A percentile compares a stretch with the other conserved stretches of the same genome.
phyloP scores from a whole-genome alignment of 164 flowering plant species.

The Vitis amurensis region DNA sequence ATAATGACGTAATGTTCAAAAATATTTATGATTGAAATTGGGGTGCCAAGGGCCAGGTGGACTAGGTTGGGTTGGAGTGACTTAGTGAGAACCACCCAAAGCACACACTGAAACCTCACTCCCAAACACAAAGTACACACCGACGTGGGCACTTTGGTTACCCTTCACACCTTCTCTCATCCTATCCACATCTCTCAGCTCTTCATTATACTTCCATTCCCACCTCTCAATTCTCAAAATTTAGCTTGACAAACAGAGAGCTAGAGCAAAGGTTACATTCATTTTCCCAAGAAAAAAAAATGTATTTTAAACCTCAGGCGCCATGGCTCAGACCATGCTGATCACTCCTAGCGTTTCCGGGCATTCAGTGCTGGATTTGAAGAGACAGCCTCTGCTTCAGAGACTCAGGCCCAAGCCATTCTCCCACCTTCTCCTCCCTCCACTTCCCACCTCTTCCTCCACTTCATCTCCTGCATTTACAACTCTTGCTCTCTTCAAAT shows the following conservation, averaged over 20 bases:
- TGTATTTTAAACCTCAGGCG: neutral
- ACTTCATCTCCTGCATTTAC: conserved; percentile 27
- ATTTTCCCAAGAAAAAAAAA: neutral
- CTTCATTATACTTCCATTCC: neutral
- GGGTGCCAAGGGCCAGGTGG: no score
- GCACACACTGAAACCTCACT: conserved; percentile 1
- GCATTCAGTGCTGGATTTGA: conserved; percentile 24
- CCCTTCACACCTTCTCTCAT: conserved; percentile 25
- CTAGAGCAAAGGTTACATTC: neutral
- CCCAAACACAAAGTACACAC: neutral
- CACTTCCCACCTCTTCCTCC: conserved; percentile 25
- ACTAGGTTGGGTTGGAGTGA: neutral
- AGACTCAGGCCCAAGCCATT: conserved; percentile 48
- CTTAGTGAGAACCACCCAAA: no score
- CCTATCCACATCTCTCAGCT: conserved; percentile 31
- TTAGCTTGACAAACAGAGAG: neutral
- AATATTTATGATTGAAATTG: no score
- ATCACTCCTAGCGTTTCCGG: conserved; percentile 46
- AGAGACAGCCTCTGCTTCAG: conserved; percentile 34
- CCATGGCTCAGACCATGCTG: conserved; percentile 86
- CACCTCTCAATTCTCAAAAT: neutral
- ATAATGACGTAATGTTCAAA: no score
- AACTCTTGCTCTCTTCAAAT: conserved; percentile 75
- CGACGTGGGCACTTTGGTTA: conserved; percentile 37
- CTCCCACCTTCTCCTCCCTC: conserved; percentile 39